A percentile compares a stretch with the other conserved stretches of the same genome.
Conservation (phyloP, 2,329 filamentous ascomycete species). For the Nothophaeocryptopus gaeumannii region DNA sequence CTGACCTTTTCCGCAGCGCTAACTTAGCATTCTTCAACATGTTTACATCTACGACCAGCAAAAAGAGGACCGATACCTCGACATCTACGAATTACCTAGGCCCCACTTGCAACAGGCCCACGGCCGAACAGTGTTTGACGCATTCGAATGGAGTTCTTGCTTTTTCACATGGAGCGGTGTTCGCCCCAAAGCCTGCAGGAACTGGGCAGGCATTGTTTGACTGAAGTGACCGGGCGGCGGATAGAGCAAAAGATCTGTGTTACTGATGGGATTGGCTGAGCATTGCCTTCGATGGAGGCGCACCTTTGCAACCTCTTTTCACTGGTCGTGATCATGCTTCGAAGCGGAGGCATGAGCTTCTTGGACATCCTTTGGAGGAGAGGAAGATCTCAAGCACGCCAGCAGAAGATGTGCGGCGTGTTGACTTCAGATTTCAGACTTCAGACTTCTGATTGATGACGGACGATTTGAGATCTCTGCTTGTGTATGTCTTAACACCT, state of each 20-base stretch:
- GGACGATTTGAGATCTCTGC: too few relatives aligned
- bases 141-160: constrained; percentile 4
- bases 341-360: constrained; percentile 1
- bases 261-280: neutral
- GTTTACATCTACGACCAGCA: neutral
- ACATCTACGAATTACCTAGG: neutral
- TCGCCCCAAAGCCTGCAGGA: too few relatives aligned
- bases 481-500: too few relatives aligned
- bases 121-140: constrained; percentile 1
- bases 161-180: neutral
- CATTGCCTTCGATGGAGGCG: neutral
- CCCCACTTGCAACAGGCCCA: neutral
- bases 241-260: neutral
- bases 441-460: too few relatives aligned
- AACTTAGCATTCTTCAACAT: neutral
- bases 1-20: neutral
- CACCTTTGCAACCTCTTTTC: neutral
- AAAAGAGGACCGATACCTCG: too few relatives aligned
- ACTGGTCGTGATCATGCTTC: neutral
- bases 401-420: too few relatives aligned
- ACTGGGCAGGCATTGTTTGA: too few relatives aligned
- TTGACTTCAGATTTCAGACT: too few relatives aligned
- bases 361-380: constrained; percentile 4
- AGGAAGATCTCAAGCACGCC: neutral
- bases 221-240: too few relatives aligned